Base-by-base conservation (phyloP, 352 stramenopile genomes). In the Poterioochromonas sp. region DNA sequence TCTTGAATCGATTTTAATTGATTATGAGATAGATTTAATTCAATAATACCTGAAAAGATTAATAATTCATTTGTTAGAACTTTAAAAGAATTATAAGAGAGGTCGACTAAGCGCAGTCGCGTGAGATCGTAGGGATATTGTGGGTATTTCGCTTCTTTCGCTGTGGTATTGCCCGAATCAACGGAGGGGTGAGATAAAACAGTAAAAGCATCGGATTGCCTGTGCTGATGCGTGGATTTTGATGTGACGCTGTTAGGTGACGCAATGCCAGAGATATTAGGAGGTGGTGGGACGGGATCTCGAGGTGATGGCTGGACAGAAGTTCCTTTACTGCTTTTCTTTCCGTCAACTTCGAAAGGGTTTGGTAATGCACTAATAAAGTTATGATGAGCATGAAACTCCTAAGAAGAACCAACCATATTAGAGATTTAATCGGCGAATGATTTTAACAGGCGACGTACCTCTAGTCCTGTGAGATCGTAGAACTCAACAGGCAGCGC, bases 31-130 rank as follows among this genome's bases (percentile, higher is more conserved):
- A 11, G 3, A 22, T 32, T 71, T 8, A 71, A 49, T 26, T n/a
- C 40, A 8, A 29, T 64, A 51, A 82, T 29, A 71, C 70, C 53
- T 80, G 77, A 54, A 71, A 82, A 77, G 11, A 77, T 68, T 32
- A 29, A 70, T 32, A 77, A 43, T 8, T 5, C 18, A n/a, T 3
- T 22, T 58, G 62, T 32, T 54, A 77, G 12, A n/a, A 11, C 26
- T 77, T 43, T 32, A 32, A 70, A 29, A 8, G 63, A 51, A 82
- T 64, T 82, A 64, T 69, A 70, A 68, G 39, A 76, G 35, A 40
- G 40, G 49, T 65, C 79, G 63, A 70, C 81, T 47, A 11, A 79
- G 26, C 40, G 49, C 79, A 58, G 49, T 79, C 18, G 43, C 18
- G 43, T 51, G 18, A 20, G 5, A 51, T 51, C 18, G 18, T 51